A percentile compares a stretch with the other conserved stretches of the same genome.
Evolutionary conservation across 495 filamentous ascomycete species (phyloP).

Genomic region (Barbatosphaeria neglecta): DNA sequence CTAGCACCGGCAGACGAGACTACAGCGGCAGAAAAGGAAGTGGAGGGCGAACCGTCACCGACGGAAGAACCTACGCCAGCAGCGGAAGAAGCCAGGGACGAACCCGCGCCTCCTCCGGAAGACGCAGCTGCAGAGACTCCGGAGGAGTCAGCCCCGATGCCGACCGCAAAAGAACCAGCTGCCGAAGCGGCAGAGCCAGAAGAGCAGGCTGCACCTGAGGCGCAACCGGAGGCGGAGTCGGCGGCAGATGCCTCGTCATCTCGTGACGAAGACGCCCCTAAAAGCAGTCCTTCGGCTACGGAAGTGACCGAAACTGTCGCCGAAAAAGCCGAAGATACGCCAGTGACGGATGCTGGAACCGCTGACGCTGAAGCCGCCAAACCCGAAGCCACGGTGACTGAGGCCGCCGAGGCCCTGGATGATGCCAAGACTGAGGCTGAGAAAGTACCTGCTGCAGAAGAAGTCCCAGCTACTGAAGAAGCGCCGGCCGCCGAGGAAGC

Average conservation of each 20-base stretch:
- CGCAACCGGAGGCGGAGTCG: not conserved
- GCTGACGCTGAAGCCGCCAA: not conserved
- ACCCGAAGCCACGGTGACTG: not conserved
- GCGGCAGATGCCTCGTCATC: not conserved
- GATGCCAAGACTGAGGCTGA: conserved; percentile 3
- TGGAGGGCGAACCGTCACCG: conserved; percentile 1
- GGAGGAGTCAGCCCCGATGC: not conserved
- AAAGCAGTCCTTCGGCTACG: not conserved
- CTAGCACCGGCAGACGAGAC: not conserved
- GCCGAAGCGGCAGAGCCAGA: conserved; percentile 2
- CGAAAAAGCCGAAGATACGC: not conserved
- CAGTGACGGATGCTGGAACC: not conserved
- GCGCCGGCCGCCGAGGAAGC: conserved; percentile 1
- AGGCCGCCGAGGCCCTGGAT: not conserved
- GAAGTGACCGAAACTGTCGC: not conserved
- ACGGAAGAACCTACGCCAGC: conserved; percentile 2
- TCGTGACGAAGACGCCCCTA: conserved; percentile 4
- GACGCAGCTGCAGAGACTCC: not conserved
- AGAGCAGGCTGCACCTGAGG: conserved; percentile 2
- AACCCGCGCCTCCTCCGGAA: not conserved
- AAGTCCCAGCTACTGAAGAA: conserved; percentile 1
- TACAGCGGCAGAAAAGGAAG: not conserved
- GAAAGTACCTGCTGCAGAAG: conserved; percentile 1
- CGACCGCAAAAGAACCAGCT: conserved; percentile 4
- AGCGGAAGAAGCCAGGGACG: conserved; percentile 1